Conservation (phyloP, 306 rosid genomes). For the Elaeagnus macrophylla region DNA sequence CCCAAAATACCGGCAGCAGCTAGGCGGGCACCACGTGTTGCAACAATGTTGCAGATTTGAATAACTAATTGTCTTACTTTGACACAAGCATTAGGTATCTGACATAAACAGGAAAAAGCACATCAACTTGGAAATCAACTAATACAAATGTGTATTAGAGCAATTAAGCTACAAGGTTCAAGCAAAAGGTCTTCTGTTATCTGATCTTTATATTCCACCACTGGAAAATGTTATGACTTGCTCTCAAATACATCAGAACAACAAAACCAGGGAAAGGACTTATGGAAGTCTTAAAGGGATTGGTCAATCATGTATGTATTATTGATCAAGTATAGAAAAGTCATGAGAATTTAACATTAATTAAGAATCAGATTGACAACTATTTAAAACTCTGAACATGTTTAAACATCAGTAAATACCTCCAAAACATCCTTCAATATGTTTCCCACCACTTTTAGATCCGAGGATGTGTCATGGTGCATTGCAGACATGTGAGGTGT, state of each 20-base stretch:
- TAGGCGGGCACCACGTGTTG: constrained; percentile 82
- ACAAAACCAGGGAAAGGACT: too few species aligned
- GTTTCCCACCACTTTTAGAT: constrained; percentile 65
- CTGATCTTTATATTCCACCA: neutral
- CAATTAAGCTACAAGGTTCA: constrained; percentile 2
- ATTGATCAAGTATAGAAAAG: too few species aligned
- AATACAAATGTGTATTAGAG: neutral
- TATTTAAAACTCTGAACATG: neutral
- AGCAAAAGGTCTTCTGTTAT: neutral
- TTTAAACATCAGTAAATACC: constrained; percentile 30
- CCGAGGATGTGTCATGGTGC: constrained; percentile 77
- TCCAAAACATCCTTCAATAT: constrained; percentile 63
- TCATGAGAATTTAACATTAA: too few species aligned
- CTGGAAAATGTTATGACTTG: too few species aligned
- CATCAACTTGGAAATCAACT: neutral
- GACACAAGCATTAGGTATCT: constrained; percentile 62
- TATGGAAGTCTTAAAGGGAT: too few species aligned
- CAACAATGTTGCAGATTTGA: constrained; percentile 64
- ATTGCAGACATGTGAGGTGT: constrained; percentile 85
- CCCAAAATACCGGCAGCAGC: constrained; percentile 83
- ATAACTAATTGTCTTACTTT: constrained; percentile 49
- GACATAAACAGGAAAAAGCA: constrained; percentile 2
- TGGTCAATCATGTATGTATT: too few species aligned
- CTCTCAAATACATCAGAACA: too few species aligned
- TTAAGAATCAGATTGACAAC: too few species aligned